Percentiles rank a stretch among this genome's conserved stretches.
Evolutionary conservation across 495 filamentous ascomycete genomes (phyloP).

Genomic region (Pseudevernia furfuracea): DNA sequence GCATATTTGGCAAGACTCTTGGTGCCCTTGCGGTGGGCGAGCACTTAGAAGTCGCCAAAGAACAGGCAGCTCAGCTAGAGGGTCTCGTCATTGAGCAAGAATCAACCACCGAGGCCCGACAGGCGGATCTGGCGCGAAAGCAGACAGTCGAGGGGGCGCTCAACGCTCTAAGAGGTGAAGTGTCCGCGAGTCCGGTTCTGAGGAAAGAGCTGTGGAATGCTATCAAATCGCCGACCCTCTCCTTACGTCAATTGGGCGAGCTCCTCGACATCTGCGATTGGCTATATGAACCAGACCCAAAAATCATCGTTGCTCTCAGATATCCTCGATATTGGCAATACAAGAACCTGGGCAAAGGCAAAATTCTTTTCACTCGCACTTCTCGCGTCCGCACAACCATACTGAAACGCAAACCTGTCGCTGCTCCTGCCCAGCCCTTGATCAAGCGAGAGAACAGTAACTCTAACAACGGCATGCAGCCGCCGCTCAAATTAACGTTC

Average conservation of each 20-base stretch:
- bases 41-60: conserved; percentile 25
- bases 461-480: conserved; percentile 8
- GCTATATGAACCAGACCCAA: conserved; percentile 60
- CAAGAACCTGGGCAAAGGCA: conserved; percentile 49
- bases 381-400: conserved; percentile 14
- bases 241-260: conserved; percentile 64
- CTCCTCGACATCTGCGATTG: conserved; percentile 68
- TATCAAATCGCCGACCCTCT: conserved; percentile 57
- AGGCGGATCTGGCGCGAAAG: conserved; percentile 62
- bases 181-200: conserved; percentile 53
- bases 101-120: conserved; percentile 56
- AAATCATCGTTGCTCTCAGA: conserved; percentile 53
- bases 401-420: conserved; percentile 19
- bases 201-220: conserved; percentile 72
- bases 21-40: conserved; percentile 77
- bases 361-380: conserved; percentile 22
- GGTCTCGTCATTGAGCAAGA: conserved; percentile 79
- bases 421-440: conserved; percentile 20
- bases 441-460: conserved; percentile 24
- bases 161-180: conserved; percentile 53
- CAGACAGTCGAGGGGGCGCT: conserved; percentile 71
- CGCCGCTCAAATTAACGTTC: conserved; percentile 20
- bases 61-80: conserved; percentile 28
- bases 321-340: conserved; percentile 67
- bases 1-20: conserved; percentile 60